Base-by-base conservation (phyloP, 2,329 filamentous ascomycete species). In the Boeremia lycopersici region DNA sequence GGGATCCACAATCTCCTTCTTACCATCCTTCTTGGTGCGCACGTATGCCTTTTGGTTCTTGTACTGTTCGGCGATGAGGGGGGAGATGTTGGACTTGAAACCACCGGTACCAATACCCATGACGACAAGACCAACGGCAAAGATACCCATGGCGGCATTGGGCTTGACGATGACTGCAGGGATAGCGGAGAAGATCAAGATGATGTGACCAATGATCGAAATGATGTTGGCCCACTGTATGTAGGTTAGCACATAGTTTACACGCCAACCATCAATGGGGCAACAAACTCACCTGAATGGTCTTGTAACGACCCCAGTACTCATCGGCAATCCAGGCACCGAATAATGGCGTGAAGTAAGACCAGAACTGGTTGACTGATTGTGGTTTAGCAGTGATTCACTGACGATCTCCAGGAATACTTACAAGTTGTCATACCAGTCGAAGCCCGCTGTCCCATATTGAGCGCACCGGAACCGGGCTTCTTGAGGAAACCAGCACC, bases 21-120 rank as follows among this genome's bases (percentile, higher is more conserved):
- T 80, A 4, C 68, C 70, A 7, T 67, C 59, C 45, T 70, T 70
- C 45, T 50, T 67, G 17, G 67, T 62, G 17, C 67, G 67, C 7
- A 72, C 64, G 30, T 70, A 69, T 7, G 67, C 65, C 30, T 61
- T 69, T 17, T 64, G 60, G 34, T 67, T 61, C 29, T 71, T 71
- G 62, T 72, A 71, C 73, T 90, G 87, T 60, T 89, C 87, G 43
- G 86, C 86, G 35, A 78, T 72, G 59, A 84, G 67, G 25, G 81
- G 82, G 38, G 79, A 79, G 44, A 84, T 81, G 73, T 88, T 89
- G 62, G 84, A 83, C 75, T 89, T 89, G 78, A 89, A 88, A 59
- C 86, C 85, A 64, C 87, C 87, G 3, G 86, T 88, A 28, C 86
- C 87, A 6, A 89, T 70, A 47, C 86, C 87, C 57, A 89, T 86